A percentile compares a stretch with the other conserved stretches of the same genome.
Evolutionary conservation across 2,329 filamentous ascomycete genomes (phyloP).

Genomic region (Penicillium brasilianum): DNA sequence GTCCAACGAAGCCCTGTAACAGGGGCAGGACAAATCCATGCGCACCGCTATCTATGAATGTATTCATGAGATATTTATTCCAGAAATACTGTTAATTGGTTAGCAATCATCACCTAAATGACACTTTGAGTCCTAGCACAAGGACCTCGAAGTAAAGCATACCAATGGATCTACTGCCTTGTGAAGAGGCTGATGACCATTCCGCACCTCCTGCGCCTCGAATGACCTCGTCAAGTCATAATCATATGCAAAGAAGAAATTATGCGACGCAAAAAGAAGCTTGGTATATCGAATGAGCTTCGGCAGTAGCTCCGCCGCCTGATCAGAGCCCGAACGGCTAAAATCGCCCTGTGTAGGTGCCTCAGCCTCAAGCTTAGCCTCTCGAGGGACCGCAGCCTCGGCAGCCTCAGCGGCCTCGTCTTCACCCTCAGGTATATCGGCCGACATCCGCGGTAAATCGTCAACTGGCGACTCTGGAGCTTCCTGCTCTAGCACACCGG

Average conservation of each 20-base stretch:
- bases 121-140: not conserved
- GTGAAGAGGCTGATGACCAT: conserved; percentile 66
- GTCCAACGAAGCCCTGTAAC: conserved; percentile 93
- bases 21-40: conserved; percentile 76
- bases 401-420: conserved; percentile 19
- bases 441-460: conserved; percentile 28
- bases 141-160: conserved; percentile 17
- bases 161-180: conserved; percentile 72
- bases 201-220: conserved; percentile 46
- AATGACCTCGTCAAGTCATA: conserved; percentile 80
- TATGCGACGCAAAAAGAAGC: conserved; percentile 81
- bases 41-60: conserved; percentile 75
- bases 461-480: conserved; percentile 37
- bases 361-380: conserved; percentile 9
- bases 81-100: conserved; percentile 72
- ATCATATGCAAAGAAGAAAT: conserved; percentile 96
- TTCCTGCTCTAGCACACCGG: conserved; percentile 66
- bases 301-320: conserved; percentile 69
- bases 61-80: conserved; percentile 77
- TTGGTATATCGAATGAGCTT: conserved; percentile 84
- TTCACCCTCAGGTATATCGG: conserved; percentile 12
- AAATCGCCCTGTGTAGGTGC: conserved; percentile 10
- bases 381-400: conserved; percentile 13
- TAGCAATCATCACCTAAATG: conserved; percentile 14
- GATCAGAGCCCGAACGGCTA: conserved; percentile 31